These are phyloP conservation scores for Candida piceae DNA, from an alignment of 805 yeast genomes.

Conservation along the genomic window DNA sequence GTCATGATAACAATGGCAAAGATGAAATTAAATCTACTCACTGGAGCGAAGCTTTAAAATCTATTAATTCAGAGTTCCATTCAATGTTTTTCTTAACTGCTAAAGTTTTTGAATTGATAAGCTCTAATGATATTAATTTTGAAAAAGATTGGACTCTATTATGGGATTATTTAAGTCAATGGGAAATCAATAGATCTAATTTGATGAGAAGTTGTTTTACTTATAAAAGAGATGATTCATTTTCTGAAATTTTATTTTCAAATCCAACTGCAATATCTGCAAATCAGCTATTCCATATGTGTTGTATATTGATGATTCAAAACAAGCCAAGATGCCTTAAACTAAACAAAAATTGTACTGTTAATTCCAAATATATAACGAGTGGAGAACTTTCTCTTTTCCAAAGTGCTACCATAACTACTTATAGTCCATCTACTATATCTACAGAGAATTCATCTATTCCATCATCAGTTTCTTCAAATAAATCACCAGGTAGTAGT, in stretches of 20 bases:
- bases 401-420: constrained; percentile 10
- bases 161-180: constrained; percentile 36
- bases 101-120: constrained; percentile 32
- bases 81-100: constrained; percentile 21
- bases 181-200: constrained; percentile 34
- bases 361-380: background rate
- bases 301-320: constrained; percentile 33
- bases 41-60: constrained; percentile 4
- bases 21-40: background rate
- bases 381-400: constrained; percentile 5
- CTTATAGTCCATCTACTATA: constrained; percentile 1
- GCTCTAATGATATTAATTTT: constrained; percentile 23
- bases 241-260: constrained; percentile 33
- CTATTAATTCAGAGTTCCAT: constrained; percentile 9
- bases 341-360: background rate
- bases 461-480: constrained; percentile 3
- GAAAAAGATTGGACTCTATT: constrained; percentile 35
- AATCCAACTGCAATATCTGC: constrained; percentile 35
- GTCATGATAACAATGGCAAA: background rate
- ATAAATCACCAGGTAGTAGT: constrained; percentile 7
- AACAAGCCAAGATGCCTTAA: constrained; percentile 35
- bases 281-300: constrained; percentile 36
- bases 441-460: constrained; percentile 1
- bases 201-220: constrained; percentile 32
- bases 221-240: constrained; percentile 26